Percentiles rank a stretch among this genome's conserved stretches.
Conservation (phyloP, 2,329 filamentous ascomycete species). For the Cyphellophora europaea region DNA sequence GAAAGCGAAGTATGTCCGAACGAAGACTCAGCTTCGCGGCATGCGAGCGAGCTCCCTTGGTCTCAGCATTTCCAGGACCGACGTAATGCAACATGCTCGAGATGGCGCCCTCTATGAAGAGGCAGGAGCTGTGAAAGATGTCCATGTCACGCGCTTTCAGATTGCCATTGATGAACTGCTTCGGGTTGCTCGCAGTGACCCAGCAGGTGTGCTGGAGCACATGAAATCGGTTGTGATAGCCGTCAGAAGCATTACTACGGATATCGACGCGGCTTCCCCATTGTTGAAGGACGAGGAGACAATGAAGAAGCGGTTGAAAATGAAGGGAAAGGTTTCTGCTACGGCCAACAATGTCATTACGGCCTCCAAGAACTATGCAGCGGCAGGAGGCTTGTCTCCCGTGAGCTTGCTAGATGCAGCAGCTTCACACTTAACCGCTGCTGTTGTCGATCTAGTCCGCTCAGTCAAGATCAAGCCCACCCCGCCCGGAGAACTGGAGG, state of each 20-base stretch:
- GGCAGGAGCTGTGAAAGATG: conserved; percentile 74
- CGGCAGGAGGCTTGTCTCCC: conserved; percentile 73
- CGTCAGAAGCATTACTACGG: conserved; percentile 75
- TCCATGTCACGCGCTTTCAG: conserved; percentile 92
- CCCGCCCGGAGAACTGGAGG: conserved; percentile 65
- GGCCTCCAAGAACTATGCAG: conserved; percentile 82
- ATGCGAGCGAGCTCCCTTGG: conserved; percentile 74
- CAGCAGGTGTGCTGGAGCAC: conserved; percentile 66
- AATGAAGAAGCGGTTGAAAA: conserved; percentile 53
- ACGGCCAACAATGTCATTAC: conserved; percentile 96
- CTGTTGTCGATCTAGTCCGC: conserved; percentile 77
- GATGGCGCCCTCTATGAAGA: conserved; percentile 64
- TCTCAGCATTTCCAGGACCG: conserved; percentile 40
- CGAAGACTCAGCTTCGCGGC: conserved; percentile 77
- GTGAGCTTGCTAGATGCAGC: conserved; percentile 92
- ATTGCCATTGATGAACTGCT: conserved; percentile 87
- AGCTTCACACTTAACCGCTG: conserved; percentile 76
- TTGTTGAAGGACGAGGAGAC: conserved; percentile 43
- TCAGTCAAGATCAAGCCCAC: conserved; percentile 75
- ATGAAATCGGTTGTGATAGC: conserved; percentile 80
- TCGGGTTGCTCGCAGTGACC: conserved; percentile 62
- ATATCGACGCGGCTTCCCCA: conserved; percentile 55
- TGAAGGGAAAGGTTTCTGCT: conserved; percentile 76
- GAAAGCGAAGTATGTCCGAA: conserved; percentile 79
- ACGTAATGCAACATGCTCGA: conserved; percentile 44